Base-by-base conservation (phyloP, 768 basidiomycete species). In the Boletus subparvulus region DNA sequence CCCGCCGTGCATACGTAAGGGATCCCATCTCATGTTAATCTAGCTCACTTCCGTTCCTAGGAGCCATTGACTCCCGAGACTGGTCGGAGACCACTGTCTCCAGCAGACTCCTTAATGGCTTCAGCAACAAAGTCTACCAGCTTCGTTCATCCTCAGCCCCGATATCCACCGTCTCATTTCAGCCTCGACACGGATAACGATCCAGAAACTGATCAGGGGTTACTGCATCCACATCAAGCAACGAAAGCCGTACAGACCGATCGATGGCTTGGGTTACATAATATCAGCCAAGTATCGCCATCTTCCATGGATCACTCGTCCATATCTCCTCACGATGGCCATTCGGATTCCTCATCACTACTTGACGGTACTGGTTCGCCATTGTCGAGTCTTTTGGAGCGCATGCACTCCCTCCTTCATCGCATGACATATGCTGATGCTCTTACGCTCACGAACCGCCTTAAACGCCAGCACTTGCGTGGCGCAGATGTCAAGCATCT, bases 401-500 rank as follows among this genome's bases (percentile, higher is more conserved):
- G 90, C 55, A 76, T 89, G 46, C 70, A 77, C 26, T 76, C 79
- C 28, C 74, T 98, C 4, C 78, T 94, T 55, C 76, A 79, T 28
- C 83, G 84, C 36, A 74, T 92, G 52, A 74, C 78, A 41, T 77
- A 89, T 59, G 87, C 94, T 1, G 95, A 98, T 62, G 87, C 95
- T 2, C 78, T 88, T 21, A 94, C 92, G 2, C 77, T 98, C 41
- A 92, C 92, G 33, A 90, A 90, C 60, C 86, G 97, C 28, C 77
- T 98, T 28, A 95, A 92, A 72, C 87, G 94, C 54, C 95, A 98
- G 63, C 85, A 94, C 64, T 79, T 98, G 19, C 83, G 83, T 56
- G 88, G 88, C 24, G 89, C 92, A 10, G 94, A 97, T 62, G 81
- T 98, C 32, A 83, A 85, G 32, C 89, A 97, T 68, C 79, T 98